Evolutionary conservation across 2,329 filamentous ascomycete species (phyloP), one percentile per base, ranked within the genome.

Genomic region (Xylariomycetidae sp.): DNA sequence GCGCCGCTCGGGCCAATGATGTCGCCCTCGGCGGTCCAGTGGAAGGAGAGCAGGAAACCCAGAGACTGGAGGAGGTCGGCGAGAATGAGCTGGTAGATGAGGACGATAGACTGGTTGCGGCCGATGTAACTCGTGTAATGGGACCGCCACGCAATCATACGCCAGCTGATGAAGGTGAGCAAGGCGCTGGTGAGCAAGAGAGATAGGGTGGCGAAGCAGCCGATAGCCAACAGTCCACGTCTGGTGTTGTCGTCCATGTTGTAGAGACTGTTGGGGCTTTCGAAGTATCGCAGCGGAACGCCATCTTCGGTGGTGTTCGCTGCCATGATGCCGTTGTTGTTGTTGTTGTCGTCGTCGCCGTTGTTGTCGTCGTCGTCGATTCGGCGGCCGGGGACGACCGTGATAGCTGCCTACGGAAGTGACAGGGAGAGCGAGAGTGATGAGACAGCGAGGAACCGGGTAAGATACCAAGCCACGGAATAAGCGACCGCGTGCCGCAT

Each of bases 71-170:
- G 60, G 13, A 70, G 56, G 42, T 74, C 69, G 19, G 70, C 69
- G 33, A 68, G 54, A 17, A 73, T 51, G 7, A 76, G 65, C 47
- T 75, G 74, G 48, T 72, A 67, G 35, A 75, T 73, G 6, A 76
- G 59, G 3, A 75, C 57, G 39, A 74, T 60, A 39, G 71, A 69
- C 48, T 76, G 72, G 39, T 72, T 73, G 32, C 47, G 46, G 13
- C 41, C 40, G 29, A 58, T 44, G 35, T 43, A 50, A 24, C 42
- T 50, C 31, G 43, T 47, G 38, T 53, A 56, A 34, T 56, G 54
- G 16, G 43, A 47, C 23, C 50, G 46, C 58, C 58, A 63, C 25
- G 43, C 50, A n/a, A 70, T 43, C 37, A 72, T 61, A 18, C 65
- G 62, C 47, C 65, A 70, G 18, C 54, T 60, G 35, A 73, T 60